These are phyloP conservation scores for Apiotrichum sp. DNA, from an alignment of 1,284 basidiomycete genomes.

Conservation along the genomic window DNA sequence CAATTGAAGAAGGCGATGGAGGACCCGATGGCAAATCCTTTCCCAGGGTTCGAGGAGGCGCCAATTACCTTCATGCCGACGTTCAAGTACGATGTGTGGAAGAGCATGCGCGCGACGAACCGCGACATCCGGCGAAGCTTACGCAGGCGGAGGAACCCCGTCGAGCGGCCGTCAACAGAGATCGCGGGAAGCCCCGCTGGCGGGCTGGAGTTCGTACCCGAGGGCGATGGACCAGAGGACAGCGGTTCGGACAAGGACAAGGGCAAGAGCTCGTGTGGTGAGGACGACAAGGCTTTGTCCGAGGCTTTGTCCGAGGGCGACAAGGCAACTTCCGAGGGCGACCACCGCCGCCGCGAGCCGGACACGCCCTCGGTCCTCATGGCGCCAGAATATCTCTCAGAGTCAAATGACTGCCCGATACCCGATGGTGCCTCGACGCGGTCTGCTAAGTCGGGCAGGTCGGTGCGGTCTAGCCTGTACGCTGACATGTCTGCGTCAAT, in stretches of 20 bases:
- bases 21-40: constrained; percentile 31
- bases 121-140: constrained; percentile 28
- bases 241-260: constrained; percentile 1
- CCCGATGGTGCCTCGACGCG: neutral
- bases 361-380: neutral
- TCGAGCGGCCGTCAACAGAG: constrained; percentile 5
- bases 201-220: constrained; percentile 11
- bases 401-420: neutral
- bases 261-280: neutral
- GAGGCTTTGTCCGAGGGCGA: neutral
- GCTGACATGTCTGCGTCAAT: neutral
- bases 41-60: constrained; percentile 50
- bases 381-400: neutral
- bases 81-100: constrained; percentile 51
- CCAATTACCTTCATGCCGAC: constrained; percentile 50
- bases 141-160: constrained; percentile 17
- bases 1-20: constrained; percentile 51
- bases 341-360: neutral
- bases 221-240: constrained; percentile 7
- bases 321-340: neutral
- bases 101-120: constrained; percentile 46
- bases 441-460: neutral
- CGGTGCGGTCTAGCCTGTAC: neutral
- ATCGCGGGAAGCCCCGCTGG: neutral
- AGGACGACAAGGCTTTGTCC: neutral